phyloP scores from a whole-genome alignment of 2,329 filamentous ascomycete species.

The Fusarium verrucosum region DNA sequence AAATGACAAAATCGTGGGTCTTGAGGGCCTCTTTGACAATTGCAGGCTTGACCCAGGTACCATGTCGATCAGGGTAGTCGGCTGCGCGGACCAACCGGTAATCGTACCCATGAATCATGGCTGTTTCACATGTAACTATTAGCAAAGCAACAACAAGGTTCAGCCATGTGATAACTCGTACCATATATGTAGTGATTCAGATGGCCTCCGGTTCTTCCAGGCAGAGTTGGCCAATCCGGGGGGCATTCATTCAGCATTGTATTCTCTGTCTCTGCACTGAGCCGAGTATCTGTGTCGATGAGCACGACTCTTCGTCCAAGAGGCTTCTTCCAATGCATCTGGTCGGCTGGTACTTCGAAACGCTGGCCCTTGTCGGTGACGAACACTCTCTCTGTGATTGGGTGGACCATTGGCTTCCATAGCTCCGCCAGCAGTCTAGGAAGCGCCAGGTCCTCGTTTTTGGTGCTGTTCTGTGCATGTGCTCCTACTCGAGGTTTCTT shows the following conservation, averaged over 20 bases:
- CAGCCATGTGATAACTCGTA: neutral
- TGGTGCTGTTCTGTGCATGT: neutral
- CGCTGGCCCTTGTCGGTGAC: conserved; percentile 17
- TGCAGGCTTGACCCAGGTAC: conserved; percentile 58
- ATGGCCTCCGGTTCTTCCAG: conserved; percentile 14
- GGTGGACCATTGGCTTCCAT: conserved; percentile 18
- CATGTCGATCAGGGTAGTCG: conserved; percentile 52
- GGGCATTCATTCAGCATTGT: conserved; percentile 11
- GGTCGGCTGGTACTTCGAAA: neutral
- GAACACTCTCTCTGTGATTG: conserved; percentile 1
- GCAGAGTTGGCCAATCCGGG: neutral
- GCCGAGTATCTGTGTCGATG: conserved; percentile 14
- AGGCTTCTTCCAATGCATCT: conserved; percentile 12
- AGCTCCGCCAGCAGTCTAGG: neutral
- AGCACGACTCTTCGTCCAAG: neutral
- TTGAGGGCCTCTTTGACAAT: conserved; percentile 51
- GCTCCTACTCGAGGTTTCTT: neutral
- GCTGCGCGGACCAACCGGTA: conserved; percentile 58
- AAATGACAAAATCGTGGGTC: conserved; percentile 54
- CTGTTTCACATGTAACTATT: neutral
- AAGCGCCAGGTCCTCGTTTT: neutral
- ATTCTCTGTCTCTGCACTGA: neutral
- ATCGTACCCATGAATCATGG: conserved; percentile 58
- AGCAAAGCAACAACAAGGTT: neutral
- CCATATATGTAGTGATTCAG: conserved; percentile 40